These are phyloP conservation scores for Paramecium caudatum DNA, from an alignment of 73 alveolate genomes.

Conservation along the genomic window DNA sequence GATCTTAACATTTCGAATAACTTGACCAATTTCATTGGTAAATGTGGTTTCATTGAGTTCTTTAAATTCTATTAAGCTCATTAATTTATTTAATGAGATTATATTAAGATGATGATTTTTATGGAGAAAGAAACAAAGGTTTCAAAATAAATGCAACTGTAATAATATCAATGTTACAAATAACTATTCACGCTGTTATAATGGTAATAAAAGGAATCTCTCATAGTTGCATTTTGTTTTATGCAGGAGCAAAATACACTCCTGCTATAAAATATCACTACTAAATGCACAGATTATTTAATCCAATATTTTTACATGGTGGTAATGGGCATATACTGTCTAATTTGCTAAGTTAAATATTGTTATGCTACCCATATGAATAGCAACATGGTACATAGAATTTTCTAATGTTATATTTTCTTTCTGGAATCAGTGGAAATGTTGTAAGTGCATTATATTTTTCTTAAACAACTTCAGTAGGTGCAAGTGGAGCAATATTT, in stretches of 20 bases:
- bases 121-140: background rate
- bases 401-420: background rate
- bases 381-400: conserved; percentile 22
- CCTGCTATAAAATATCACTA: conserved; percentile 46
- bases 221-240: conserved; percentile 38
- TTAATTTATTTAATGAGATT: background rate
- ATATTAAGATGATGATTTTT: background rate
- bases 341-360: background rate
- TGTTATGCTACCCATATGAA: conserved; percentile 20
- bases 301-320: conserved; percentile 63
- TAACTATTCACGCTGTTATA: conserved; percentile 34
- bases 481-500: conserved; percentile 68
- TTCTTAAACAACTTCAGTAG: background rate
- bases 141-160: conserved; percentile 21
- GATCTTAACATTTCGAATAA: too few relatives aligned
- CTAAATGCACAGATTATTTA: conserved; percentile 39
- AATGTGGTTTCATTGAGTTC: background rate
- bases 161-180: background rate
- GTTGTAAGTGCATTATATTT: conserved; percentile 25
- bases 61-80: conserved; percentile 22
- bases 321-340: conserved; percentile 14
- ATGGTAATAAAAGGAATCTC: conserved; percentile 35
- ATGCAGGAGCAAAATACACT: conserved; percentile 30
- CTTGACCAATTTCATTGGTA: too few relatives aligned
- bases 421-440: conserved; percentile 46